A percentile compares a stretch with the other conserved stretches of the same genome.
Evolutionary conservation across 2,329 filamentous ascomycete genomes (phyloP).

Genomic region (Dactylellina parvicollis): DNA sequence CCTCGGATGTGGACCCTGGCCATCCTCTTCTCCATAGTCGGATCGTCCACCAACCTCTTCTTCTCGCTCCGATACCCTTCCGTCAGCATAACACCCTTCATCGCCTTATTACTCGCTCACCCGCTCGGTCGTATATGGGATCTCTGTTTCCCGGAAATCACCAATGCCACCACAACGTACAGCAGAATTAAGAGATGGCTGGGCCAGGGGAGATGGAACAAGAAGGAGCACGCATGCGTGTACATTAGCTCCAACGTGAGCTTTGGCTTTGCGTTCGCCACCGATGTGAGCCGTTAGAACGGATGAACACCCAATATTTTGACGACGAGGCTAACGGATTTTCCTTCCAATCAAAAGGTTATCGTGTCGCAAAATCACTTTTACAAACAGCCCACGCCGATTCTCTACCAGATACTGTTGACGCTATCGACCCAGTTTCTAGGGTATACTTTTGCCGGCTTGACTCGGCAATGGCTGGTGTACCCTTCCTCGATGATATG

Average conservation of each 20-base stretch:
- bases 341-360: slow-evolving; percentile 63
- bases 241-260: slow-evolving; percentile 91
- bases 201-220: slow-evolving; percentile 82
- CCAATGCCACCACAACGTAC: slow-evolving; percentile 52
- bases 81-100: slow-evolving; percentile 87
- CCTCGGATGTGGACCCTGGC: slow-evolving; percentile 87
- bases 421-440: slow-evolving; percentile 87
- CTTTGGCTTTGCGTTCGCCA: slow-evolving; percentile 88
- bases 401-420: slow-evolving; percentile 81
- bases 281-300: slow-evolving; percentile 70
- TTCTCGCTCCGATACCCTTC: slow-evolving; percentile 91
- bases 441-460: slow-evolving; percentile 84
- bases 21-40: slow-evolving; percentile 80
- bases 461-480: slow-evolving; percentile 82
- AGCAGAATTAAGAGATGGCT: slow-evolving; percentile 75
- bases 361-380: slow-evolving; percentile 91
- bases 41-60: slow-evolving; percentile 85
- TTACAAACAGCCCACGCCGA: slow-evolving; percentile 81
- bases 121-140: slow-evolving; percentile 86
- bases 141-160: slow-evolving; percentile 66
- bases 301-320: not conserved
- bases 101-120: slow-evolving; percentile 84
- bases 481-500: slow-evolving; percentile 90
- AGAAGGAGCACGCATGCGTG: slow-evolving; percentile 87
- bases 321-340: not conserved